phyloP scores from a whole-genome alignment of 495 filamentous ascomycete species.

The Penicillium canariense region DNA sequence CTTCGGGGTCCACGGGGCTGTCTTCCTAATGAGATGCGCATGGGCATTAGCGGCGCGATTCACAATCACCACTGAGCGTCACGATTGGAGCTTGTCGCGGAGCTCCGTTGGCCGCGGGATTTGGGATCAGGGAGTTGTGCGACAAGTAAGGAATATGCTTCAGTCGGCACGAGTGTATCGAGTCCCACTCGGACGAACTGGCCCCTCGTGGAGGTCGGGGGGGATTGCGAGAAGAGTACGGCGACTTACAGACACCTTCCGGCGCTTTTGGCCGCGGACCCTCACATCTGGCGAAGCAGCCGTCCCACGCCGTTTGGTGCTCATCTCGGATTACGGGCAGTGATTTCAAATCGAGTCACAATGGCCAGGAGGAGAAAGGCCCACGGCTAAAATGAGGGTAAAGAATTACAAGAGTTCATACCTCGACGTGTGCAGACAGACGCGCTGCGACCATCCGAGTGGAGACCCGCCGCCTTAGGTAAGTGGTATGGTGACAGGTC shows the following conservation, averaged over 20 bases:
- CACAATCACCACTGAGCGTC: not conserved
- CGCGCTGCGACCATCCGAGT: constrained; percentile 24
- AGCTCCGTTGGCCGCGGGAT: not conserved
- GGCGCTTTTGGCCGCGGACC: constrained; percentile 58
- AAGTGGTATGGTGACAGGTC: constrained; percentile 15
- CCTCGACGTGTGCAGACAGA: constrained; percentile 27
- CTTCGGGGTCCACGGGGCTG: constrained; percentile 21
- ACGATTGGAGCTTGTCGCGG: not conserved
- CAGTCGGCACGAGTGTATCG: not conserved
- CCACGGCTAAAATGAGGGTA: not conserved
- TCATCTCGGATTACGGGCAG: constrained; percentile 45
- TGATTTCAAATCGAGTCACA: not conserved
- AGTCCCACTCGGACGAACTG: not conserved
- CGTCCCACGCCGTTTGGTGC: constrained; percentile 64
- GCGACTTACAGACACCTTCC: constrained; percentile 55
- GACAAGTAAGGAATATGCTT: not conserved
- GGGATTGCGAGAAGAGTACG: not conserved
- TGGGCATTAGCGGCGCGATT: not conserved
- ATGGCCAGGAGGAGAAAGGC: not conserved
- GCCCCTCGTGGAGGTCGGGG: not conserved
- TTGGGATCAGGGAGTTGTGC: not conserved
- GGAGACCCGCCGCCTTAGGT: constrained; percentile 23
- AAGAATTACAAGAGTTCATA: constrained; percentile 11
- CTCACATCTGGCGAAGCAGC: constrained; percentile 35
- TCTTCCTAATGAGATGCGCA: constrained; percentile 18